Conservation (phyloP, 768 basidiomycete species). For the Boletus reticulatus region DNA sequence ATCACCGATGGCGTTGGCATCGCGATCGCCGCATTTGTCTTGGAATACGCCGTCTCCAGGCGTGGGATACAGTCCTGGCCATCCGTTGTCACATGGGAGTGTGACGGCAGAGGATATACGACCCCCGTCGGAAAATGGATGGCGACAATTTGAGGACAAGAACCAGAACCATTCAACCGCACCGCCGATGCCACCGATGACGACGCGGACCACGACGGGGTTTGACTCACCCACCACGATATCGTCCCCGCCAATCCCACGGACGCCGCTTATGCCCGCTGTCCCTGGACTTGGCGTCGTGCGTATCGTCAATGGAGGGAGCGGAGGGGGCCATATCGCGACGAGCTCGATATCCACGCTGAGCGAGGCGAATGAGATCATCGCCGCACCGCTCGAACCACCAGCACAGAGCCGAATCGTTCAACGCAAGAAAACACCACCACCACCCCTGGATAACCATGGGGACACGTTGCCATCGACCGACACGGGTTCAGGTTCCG, state of each 20-base stretch:
- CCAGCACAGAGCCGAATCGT: slow-evolving; percentile 30
- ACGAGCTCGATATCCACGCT: slow-evolving; percentile 32
- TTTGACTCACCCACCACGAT: slow-evolving; percentile 40
- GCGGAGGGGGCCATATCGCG: slow-evolving; percentile 21
- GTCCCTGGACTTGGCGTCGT: slow-evolving; percentile 10
- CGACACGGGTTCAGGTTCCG: slow-evolving; percentile 24
- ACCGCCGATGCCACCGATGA: background rate
- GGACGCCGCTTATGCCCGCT: slow-evolving; percentile 35
- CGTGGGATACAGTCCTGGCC: slow-evolving; percentile 26
- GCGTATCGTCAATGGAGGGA: slow-evolving; percentile 30
- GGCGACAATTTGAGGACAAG: slow-evolving; percentile 29
- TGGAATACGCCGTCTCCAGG: slow-evolving; percentile 42
- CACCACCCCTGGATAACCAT: slow-evolving; percentile 5
- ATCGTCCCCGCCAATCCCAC: slow-evolving; percentile 38
- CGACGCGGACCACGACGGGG: slow-evolving; percentile 4
- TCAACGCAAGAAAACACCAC: slow-evolving; percentile 40
- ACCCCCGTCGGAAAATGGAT: slow-evolving; percentile 24
- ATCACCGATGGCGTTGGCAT: slow-evolving; percentile 68
- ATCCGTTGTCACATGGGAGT: slow-evolving; percentile 17
- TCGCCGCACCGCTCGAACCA: slow-evolving; percentile 21
- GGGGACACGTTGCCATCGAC: background rate
- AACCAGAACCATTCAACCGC: background rate
- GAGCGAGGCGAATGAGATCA: slow-evolving; percentile 23
- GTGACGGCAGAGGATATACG: slow-evolving; percentile 24
- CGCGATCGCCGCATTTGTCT: slow-evolving; percentile 35